Percentiles rank a stretch among this genome's conserved stretches.
Evolutionary conservation across 176 grass and related monocot species (phyloP).

Genomic region (Saccharum officinarum): DNA sequence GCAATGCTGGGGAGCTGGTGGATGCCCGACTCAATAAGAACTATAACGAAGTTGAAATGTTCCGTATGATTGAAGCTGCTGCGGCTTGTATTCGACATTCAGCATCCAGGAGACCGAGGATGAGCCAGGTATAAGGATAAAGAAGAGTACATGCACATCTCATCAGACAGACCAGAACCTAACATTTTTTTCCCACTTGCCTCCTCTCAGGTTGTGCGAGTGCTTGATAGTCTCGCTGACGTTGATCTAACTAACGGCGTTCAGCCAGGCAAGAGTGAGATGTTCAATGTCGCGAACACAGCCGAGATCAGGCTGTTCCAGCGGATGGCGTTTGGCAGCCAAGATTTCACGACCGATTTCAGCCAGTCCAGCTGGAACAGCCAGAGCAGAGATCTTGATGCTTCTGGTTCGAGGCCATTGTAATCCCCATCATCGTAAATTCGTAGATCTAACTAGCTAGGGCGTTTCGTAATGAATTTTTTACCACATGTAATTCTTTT

Average conservation of each 20-base stretch:
- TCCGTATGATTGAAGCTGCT: slow-evolving; percentile 73
- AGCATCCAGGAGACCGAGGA: slow-evolving; percentile 53
- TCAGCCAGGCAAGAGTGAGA: slow-evolving; percentile 83
- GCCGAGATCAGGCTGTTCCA: slow-evolving; percentile 94
- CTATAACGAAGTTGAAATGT: slow-evolving; percentile 58
- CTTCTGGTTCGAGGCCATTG: slow-evolving; percentile 34
- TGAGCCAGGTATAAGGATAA: slow-evolving; percentile 61
- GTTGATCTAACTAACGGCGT: slow-evolving; percentile 81
- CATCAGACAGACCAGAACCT: not conserved
- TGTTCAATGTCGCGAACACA: slow-evolving; percentile 72
- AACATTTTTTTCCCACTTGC: not conserved
- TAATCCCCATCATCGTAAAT: slow-evolving; percentile 32
- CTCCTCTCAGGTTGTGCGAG: slow-evolving; percentile 74
- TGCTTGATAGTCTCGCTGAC: slow-evolving; percentile 73
- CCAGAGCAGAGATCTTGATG: slow-evolving; percentile 21
- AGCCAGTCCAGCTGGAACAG: slow-evolving; percentile 62
- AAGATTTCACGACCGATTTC: slow-evolving; percentile 72
- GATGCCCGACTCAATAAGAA: slow-evolving; percentile 56
- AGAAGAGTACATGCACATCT: not conserved
- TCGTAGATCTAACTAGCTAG: slow-evolving; percentile 37
- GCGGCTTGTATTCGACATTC: slow-evolving; percentile 71
- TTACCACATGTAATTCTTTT: slow-evolving; percentile 40
- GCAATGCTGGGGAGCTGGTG: slow-evolving; percentile 47
- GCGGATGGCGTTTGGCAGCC: slow-evolving; percentile 82
- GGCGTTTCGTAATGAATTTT: slow-evolving; percentile 1